A percentile compares a stretch with the other conserved stretches of the same genome.
Evolutionary conservation across 163 green algal species (phyloP).

Genomic region (Chlamydomonas reinhardtii): DNA sequence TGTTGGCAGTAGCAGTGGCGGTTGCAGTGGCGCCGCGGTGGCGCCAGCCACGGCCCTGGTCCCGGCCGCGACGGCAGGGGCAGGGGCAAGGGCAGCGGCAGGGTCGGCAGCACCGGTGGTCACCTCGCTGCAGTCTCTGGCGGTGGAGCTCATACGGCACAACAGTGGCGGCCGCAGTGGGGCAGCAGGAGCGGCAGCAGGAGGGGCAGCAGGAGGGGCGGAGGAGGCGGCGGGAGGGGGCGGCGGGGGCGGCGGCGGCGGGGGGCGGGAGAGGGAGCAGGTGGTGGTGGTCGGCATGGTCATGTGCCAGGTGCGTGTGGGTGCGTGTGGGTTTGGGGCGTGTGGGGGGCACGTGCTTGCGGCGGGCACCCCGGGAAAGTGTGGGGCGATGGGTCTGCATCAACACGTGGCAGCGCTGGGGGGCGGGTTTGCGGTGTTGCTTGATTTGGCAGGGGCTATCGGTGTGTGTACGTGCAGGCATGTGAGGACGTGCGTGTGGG

Average conservation of each 20-base stretch:
- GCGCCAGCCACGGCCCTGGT: no score
- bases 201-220: no score
- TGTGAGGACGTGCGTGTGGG: not conserved
- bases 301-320: not conserved
- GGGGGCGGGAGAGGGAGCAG: not conserved
- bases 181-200: no score
- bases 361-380: no score
- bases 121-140: not conserved
- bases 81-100: not conserved
- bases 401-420: no score
- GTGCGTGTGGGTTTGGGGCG: not conserved
- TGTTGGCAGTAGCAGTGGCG: no score
- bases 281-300: constrained; percentile 15
- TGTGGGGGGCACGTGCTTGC: no score
- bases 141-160: constrained; percentile 25
- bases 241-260: not conserved
- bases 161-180: not conserved
- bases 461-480: not conserved
- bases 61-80: not conserved
- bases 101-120: no score
- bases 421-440: no score
- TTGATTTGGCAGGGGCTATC: not conserved
- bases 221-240: not conserved
- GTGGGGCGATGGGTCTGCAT: no score
- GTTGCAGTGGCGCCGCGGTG: no score